Base-by-base conservation (phyloP, 1,284 basidiomycete species). In the Hypsizygus ulmarius region DNA sequence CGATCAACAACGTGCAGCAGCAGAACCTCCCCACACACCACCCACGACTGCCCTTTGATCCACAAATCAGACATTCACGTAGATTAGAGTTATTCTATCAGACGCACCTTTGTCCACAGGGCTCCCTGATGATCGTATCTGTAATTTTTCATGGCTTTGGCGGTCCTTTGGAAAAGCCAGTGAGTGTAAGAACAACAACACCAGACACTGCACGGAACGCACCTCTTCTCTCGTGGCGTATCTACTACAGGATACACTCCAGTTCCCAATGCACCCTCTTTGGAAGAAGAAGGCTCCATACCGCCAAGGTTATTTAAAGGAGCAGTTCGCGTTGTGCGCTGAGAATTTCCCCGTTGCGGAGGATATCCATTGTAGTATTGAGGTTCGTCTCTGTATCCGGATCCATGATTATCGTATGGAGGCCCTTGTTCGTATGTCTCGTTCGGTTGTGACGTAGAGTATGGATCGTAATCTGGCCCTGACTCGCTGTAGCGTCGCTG, bases 1-100 rank as follows among this genome's bases (percentile, higher is more conserved):
- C 60, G n/a, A 78, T 77, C 75, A 87, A 73, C 25, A 89, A 50
- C 8, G 81, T 79, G 64, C 87, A 90, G 59, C 83, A 85, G 62
- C 77, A 84, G 63, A 88, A 83, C 52, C 87, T 65, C 39, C 82
- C 79, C 32, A 78, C 65, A 60, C 82, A 84, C 28, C 76, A 64
- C 34, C 68, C 72, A 50, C 80, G 66, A 40, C 80, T 69, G 16
- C 86, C 82, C 81, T 84, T 43, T 19, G 27, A 16, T 12, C 29
- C 25, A 58, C 16, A 21, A 19, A 47, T 47, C 42, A 54, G 38
- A 33, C 27, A 32, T 41, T 34, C 15, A 47, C 55, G 39, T 41
- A 29, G 34, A 36, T 28, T 11, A 14, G 16, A 39, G 11, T 28
- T 18, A 9, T 27, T 27, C 19, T 44, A 43, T 30, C 35, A n/a